Evolutionary conservation across 176 grass and related monocot species (phyloP), one percentile per base, ranked within the genome.

Genomic region (Elaeis guineensis): DNA sequence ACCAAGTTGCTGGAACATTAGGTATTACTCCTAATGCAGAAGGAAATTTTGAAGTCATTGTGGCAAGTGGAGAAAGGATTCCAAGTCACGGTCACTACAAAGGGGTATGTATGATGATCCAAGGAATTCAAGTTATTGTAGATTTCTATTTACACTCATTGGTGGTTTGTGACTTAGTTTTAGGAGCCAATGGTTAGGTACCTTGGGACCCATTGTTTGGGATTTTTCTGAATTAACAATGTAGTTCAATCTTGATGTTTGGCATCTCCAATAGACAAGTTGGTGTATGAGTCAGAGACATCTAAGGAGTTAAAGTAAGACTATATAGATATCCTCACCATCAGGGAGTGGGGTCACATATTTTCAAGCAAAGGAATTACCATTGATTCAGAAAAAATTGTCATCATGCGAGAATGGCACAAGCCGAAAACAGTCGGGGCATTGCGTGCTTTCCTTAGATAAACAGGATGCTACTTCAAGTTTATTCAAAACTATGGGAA

Each of bases 401-500:
- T 11, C 2, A 25, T 21, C 1, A 59, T 50, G 54, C 11, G 4
- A 5, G 35, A 26, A 18, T 68, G 65, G n/a, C 50, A 2, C 3
- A 53, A 5, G 20, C 65, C 50, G 17, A 52, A 51, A 25, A 15
- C 17, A 22, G 1, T 70, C 1, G 25, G 49, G 4, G 67, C 12
- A 3, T 49, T 70, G 20, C 14, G 52, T 4, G 67, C 6, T 70
- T 70, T 58, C 8, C 16, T 70, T 2, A 53, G 26, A 3, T 17
- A 49, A 9, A 70, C 53, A 15, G 25, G 67, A 2, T 70, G 48
- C 14, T 59, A 25, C 21, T 5, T 25, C 21, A 70, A 57, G 17
- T 70, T 70, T n/a, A 59, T 70, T 21, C 12, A 58, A 16, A 16
- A 19, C 1, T 70, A 70, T 70, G 26, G 67, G 0, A 2, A 32